Percentiles rank a stretch among this genome's conserved stretches.
Evolutionary conservation across 306 rosid genomes (phyloP).

Genomic region (Dalbergia cultrata): DNA sequence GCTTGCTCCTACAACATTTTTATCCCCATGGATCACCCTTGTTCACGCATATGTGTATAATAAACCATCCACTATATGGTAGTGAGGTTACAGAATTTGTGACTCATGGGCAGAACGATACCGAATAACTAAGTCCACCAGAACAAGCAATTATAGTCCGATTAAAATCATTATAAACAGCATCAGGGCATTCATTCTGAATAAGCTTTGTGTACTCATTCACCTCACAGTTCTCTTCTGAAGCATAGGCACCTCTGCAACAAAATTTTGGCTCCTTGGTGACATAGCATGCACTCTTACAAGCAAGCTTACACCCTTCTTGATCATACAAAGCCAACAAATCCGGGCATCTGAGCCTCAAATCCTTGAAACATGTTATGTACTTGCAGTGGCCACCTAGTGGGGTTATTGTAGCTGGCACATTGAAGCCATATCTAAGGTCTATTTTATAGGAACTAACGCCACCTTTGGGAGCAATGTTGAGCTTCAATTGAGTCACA

Average conservation of each 20-base stretch:
- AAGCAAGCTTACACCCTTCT: neutral
- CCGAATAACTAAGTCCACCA: neutral
- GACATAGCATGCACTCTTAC: neutral
- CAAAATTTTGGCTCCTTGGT: constrained; percentile 7
- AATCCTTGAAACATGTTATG: neutral
- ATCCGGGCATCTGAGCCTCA: neutral
- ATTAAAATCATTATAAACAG: neutral
- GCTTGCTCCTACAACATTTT: no score
- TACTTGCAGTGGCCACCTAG: neutral
- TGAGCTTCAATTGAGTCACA: neutral
- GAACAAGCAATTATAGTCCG: no score
- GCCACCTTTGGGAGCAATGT: constrained; percentile 11
- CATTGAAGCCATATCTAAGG: constrained; percentile 12
- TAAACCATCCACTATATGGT: no score
- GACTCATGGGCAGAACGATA: neutral
- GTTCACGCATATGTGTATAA: no score
- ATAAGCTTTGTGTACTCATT: neutral
- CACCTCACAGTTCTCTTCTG: neutral
- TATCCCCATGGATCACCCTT: no score
- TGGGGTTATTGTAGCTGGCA: neutral
- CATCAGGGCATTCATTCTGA: neutral
- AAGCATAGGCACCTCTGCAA: constrained; percentile 8
- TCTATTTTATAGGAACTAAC: constrained; percentile 13
- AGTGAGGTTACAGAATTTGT: no score
- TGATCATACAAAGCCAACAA: constrained; percentile 12